Percentiles rank a stretch among this genome's conserved stretches.
Conservation (phyloP, 2,329 filamentous ascomycete genomes). For the Emergomyces pasteurianus region DNA sequence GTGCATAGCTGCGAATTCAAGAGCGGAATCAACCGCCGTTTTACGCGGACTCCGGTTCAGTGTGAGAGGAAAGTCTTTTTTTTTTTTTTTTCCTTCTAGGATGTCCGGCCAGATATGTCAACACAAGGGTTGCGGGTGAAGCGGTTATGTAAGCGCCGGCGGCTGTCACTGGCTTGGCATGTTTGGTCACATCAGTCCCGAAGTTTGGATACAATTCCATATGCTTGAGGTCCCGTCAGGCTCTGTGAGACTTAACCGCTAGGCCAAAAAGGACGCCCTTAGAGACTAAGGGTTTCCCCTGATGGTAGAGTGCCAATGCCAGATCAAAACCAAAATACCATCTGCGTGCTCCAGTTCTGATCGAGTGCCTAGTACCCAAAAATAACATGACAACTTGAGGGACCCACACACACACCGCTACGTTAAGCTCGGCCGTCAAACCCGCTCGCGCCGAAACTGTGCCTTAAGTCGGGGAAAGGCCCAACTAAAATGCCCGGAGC, state of each 20-base stretch:
- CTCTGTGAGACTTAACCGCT: no score
- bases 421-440: neutral
- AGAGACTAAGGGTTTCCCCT: no score
- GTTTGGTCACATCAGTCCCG: no score
- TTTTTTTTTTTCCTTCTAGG: no score
- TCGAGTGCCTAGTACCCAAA: no score
- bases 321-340: neutral
- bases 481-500: neutral
- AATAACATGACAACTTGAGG: neutral
- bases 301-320: neutral
- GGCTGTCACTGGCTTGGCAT: neutral
- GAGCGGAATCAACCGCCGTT: neutral
- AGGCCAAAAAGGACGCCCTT: no score
- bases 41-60: neutral
- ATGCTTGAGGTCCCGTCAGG: neutral
- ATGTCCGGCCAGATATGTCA: slow-evolving; percentile 1
- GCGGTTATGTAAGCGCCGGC: neutral
- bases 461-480: neutral
- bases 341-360: neutral
- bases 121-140: neutral
- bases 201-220: no score
- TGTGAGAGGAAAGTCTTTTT: neutral
- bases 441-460: neutral
- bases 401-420: neutral
- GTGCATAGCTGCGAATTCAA: slow-evolving; percentile 54